Evolutionary conservation across 2,329 filamentous ascomycete genomes (phyloP).

Genomic region (Chaetomiaceae sp.): DNA sequence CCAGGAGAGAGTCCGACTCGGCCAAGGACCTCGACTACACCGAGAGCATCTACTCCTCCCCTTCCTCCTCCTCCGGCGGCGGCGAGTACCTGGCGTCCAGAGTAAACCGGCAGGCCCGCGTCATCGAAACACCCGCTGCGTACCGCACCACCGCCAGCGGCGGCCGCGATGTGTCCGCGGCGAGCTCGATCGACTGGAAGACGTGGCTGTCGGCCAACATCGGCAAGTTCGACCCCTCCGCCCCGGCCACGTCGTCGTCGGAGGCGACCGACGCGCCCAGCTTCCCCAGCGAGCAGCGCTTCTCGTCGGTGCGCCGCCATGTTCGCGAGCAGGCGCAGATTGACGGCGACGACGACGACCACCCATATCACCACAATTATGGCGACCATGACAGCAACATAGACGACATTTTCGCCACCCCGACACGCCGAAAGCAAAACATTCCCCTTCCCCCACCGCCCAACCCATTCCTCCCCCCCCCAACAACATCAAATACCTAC

Average conservation of each 20-base stretch:
- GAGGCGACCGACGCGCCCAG: conserved; percentile 23
- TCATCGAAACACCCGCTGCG: conserved; percentile 21
- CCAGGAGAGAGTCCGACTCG: conserved; percentile 31
- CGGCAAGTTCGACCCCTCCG: conserved; percentile 29
- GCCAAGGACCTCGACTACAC: conserved; percentile 35
- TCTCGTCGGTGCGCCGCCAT: conserved; percentile 23
- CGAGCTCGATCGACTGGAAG: conserved; percentile 43
- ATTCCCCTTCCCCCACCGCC: too few relatives aligned
- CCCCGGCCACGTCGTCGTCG: conserved; percentile 25
- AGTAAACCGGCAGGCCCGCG: background rate
- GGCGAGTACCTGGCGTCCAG: too few relatives aligned
- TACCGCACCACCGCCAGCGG: conserved; percentile 27
- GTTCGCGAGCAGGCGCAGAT: conserved; percentile 35
- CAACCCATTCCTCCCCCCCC: too few relatives aligned
- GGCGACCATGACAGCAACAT: too few relatives aligned
- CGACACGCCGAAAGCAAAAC: background rate
- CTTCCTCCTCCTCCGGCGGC: conserved; percentile 25
- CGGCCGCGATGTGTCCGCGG: conserved; percentile 35
- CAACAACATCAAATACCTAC: too few relatives aligned
- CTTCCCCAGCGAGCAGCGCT: conserved; percentile 7
- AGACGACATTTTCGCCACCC: conserved; percentile 2
- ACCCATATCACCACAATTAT: conserved; percentile 11
- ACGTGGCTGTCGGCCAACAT: conserved; percentile 34
- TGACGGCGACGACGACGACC: conserved; percentile 27
- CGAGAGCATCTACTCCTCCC: conserved; percentile 50